Evolutionary conservation across 108 stramenopile species (phyloP), one percentile per base, ranked within the genome.

Genomic region (Nitzschia sp.): DNA sequence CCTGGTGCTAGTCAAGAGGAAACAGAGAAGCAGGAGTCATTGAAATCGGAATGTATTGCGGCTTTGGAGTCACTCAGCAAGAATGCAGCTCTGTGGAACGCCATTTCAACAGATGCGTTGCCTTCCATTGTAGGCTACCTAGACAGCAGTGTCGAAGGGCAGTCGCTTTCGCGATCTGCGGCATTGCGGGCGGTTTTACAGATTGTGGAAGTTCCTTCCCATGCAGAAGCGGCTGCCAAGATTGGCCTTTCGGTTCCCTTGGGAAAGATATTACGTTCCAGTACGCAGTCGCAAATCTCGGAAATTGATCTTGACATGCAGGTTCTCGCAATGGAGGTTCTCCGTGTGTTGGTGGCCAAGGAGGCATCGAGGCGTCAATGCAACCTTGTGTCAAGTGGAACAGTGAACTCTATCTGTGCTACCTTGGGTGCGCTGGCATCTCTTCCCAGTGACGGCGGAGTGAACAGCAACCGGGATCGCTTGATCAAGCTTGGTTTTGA

Each of bases 61-160:
- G 77, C 88, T 24, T 48, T 92, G 53, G 91, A 92, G 60, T 73
- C 83, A 8, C 56, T 92, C 39, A 86, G 88, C 62, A 61, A 71
- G 15, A 92, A 92, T 78, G 70, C 86, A 9, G 53, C 80, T 12
- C 71, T 92, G 46, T 86, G 83, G 77, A 86, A 63, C 51, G 65
- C 87, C 22, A 89, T 93, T 29, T 77, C 76, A 14, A 63, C 43
- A 11, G 78, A 81, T 61, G 80, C 86, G 6, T 48, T 93, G 10
- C 91, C 91, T 15, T 74, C 84, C 10, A 81, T 93, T 51, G 72
- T 83, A 14, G 41, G 67, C 26, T 84, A 85, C 54, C 66, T 88
- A 40, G 70, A 79, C 40, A 66, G 57, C 41, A 64, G 62, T 43
- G 22, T 41, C 21, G 67, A 76, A 24, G 11, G 53, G 41, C 37